Conservation (phyloP, 169 alveolate genomes). For the Plasmodium ovale region DNA sequence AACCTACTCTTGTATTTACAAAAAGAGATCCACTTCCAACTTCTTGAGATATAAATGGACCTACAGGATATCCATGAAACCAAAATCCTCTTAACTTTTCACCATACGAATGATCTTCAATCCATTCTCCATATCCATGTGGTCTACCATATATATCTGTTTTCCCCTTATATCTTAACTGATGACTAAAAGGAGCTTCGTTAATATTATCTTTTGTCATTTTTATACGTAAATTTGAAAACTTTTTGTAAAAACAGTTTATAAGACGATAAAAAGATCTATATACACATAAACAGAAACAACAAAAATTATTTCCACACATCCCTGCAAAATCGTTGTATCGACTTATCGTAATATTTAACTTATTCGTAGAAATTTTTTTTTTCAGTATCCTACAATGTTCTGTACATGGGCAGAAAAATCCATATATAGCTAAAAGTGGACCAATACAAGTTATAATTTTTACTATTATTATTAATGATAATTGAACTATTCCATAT, state of each 20-base stretch:
- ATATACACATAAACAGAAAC: conserved; percentile 83
- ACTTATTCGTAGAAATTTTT: conserved; percentile 51
- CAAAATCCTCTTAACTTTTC: conserved; percentile 89
- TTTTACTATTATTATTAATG: conserved; percentile 77
- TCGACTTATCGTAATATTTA: conserved; percentile 82
- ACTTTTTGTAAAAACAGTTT: conserved; percentile 57
- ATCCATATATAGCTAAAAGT: conserved; percentile 83
- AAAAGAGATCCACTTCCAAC: conserved; percentile 90
- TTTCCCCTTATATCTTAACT: conserved; percentile 88
- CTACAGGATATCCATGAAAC: conserved; percentile 93
- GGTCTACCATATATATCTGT: conserved; percentile 89
- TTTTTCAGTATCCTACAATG: conserved; percentile 82
- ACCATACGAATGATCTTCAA: conserved; percentile 90
- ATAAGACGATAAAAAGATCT: conserved; percentile 81
- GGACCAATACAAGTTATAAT: conserved; percentile 81
- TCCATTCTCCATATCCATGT: conserved; percentile 93
- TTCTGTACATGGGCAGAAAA: conserved; percentile 87
- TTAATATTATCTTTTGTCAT: conserved; percentile 40
- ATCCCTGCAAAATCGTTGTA: conserved; percentile 85
- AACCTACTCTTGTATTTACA: conserved; percentile 86
- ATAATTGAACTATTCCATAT: conserved; percentile 80
- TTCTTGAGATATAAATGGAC: conserved; percentile 91
- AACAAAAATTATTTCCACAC: conserved; percentile 83
- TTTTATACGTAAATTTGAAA: conserved; percentile 42
- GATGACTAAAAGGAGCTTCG: conserved; percentile 87